A percentile compares a stretch with the other conserved stretches of the same genome.
phyloP scores from a whole-genome alignment of 163 green algal genomes.

The Smithsoniella earleae region DNA sequence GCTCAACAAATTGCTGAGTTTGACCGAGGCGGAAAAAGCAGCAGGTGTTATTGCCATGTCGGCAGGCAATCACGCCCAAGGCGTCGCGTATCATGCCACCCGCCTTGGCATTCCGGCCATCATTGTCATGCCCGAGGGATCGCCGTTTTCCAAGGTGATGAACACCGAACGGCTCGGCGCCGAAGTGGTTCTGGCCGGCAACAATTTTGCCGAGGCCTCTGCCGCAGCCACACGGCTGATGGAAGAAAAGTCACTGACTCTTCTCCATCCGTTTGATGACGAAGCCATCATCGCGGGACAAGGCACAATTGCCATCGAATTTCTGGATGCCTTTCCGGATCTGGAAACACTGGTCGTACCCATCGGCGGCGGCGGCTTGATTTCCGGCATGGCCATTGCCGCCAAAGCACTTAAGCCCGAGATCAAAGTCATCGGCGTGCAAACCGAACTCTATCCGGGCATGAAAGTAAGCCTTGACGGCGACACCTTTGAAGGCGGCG shows the following conservation, averaged over 20 bases:
- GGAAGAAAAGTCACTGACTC: constrained; percentile 65
- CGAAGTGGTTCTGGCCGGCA: constrained; percentile 81
- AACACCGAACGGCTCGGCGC: constrained; percentile 75
- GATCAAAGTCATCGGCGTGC: constrained; percentile 88
- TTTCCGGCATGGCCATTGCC: constrained; percentile 86
- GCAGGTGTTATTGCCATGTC: constrained; percentile 85
- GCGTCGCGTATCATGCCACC: constrained; percentile 76
- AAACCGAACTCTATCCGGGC: too few relatives aligned
- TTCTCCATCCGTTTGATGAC: constrained; percentile 92
- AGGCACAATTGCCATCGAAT: too few relatives aligned
- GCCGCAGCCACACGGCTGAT: constrained; percentile 44
- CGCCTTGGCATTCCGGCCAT: constrained; percentile 69
- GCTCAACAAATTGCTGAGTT: constrained; percentile 94
- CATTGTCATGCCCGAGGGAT: constrained; percentile 94
- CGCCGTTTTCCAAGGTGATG: too few relatives aligned
- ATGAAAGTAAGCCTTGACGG: too few relatives aligned
- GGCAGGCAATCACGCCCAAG: constrained; percentile 97
- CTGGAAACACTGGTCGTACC: constrained; percentile 91
- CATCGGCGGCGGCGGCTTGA: constrained; percentile 88
- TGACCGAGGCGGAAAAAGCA: constrained; percentile 59
- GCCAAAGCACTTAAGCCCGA: constrained; percentile 79
- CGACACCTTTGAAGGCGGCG: too few relatives aligned
- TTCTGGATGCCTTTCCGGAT: too few relatives aligned
- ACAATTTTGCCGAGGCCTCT: constrained; percentile 86
- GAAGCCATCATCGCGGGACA: constrained; percentile 92